Percentiles rank a stretch among this genome's conserved stretches.
Conservation (phyloP, 2,329 filamentous ascomycete genomes). For the Aspergillus brasiliensis region DNA sequence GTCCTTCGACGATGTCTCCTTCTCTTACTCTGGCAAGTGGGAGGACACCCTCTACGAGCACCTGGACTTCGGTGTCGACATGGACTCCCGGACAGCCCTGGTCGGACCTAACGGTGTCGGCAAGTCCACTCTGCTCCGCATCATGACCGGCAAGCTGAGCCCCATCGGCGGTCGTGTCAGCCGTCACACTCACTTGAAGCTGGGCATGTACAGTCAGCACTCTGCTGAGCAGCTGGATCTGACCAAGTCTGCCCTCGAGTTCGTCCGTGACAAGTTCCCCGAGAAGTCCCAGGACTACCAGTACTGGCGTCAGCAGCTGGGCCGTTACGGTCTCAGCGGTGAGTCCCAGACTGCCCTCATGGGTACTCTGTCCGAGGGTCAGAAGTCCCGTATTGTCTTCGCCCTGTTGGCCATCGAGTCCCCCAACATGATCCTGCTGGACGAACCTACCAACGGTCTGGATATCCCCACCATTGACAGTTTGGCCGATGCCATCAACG, state of each 20-base stretch:
- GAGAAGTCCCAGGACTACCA: slow-evolving; percentile 94
- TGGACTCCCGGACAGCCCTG: slow-evolving; percentile 96
- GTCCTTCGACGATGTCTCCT: slow-evolving; percentile 95
- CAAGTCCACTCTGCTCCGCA: slow-evolving; percentile 91
- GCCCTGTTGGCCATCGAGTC: slow-evolving; percentile 91
- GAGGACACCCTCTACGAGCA: slow-evolving; percentile 95
- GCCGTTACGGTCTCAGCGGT: slow-evolving; percentile 88
- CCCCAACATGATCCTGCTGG: slow-evolving; percentile 96
- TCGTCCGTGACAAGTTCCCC: slow-evolving; percentile 92
- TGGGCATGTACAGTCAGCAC: slow-evolving; percentile 97
- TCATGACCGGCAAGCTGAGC: slow-evolving; percentile 94
- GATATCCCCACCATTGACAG: slow-evolving; percentile 99
- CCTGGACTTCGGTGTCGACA: slow-evolving; percentile 97
- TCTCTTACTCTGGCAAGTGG: slow-evolving; percentile 89
- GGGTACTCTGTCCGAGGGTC: slow-evolving; percentile 95
- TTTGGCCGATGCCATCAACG: slow-evolving; percentile 95
- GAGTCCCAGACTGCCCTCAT: slow-evolving; percentile 95
- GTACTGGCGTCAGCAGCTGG: slow-evolving; percentile 98
- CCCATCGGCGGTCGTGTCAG: slow-evolving; percentile 80
- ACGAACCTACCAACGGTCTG: slow-evolving; percentile 98
- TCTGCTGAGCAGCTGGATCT: slow-evolving; percentile 97
- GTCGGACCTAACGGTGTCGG: slow-evolving; percentile 99
- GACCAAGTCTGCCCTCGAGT: slow-evolving; percentile 96
- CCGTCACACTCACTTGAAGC: slow-evolving; percentile 96
- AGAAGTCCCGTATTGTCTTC: slow-evolving; percentile 98